These are phyloP conservation scores for Yamadazyma mexicana DNA, from an alignment of 1,139 yeast species.

Conservation along the genomic window DNA sequence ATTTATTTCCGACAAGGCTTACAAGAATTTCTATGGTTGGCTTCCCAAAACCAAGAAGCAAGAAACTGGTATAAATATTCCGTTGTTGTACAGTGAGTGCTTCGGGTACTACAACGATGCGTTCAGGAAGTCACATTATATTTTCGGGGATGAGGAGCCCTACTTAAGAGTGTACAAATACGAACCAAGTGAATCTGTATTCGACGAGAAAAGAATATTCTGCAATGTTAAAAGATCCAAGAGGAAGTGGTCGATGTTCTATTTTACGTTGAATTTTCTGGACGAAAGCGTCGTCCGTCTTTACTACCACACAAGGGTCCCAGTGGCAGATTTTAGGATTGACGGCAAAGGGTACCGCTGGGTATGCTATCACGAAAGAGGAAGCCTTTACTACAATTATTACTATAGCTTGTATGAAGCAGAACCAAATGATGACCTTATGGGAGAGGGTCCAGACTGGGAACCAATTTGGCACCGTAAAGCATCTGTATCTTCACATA, in stretches of 20 bases:
- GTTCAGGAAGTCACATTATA: background rate
- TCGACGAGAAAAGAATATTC: conserved; percentile 2
- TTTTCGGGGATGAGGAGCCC: conserved; percentile 1
- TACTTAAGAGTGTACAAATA: conserved; percentile 6
- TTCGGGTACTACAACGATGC: background rate
- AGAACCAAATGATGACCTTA: conserved; percentile 1
- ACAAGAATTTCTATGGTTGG: conserved; percentile 5
- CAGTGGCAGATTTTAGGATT: conserved; percentile 4
- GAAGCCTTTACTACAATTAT: background rate
- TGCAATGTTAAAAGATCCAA: conserved; percentile 4
- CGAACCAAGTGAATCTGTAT: conserved; percentile 1
- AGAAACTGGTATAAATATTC: background rate
- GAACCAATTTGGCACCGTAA: background rate
- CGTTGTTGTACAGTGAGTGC: background rate
- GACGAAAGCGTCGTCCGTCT: background rate
- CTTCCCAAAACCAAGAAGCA: conserved; percentile 4
- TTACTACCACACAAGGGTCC: conserved; percentile 2
- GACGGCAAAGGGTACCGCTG: conserved; percentile 6
- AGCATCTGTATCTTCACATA: background rate
- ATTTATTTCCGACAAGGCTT: conserved; percentile 4
- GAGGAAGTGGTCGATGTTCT: background rate
- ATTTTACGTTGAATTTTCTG: conserved; percentile 3
- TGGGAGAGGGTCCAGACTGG: background rate
- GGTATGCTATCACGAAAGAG: conserved; percentile 4
- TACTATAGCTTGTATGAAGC: conserved; percentile 6